Base-by-base conservation (phyloP, 2,329 filamentous ascomycete species). In the Cytospora piceae region DNA sequence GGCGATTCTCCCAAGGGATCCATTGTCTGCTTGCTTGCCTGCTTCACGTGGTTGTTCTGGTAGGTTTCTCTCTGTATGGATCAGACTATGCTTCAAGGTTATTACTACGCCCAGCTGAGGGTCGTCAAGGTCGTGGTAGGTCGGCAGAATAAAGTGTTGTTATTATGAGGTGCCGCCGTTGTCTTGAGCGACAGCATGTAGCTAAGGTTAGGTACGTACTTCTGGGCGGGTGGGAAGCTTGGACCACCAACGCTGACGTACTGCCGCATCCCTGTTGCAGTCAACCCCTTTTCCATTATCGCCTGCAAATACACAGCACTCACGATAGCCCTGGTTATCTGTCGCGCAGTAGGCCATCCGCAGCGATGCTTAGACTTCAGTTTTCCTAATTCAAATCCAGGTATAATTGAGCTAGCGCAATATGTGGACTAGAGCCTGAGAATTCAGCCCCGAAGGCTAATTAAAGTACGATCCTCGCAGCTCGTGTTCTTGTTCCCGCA, bases 1-100 rank as follows among this genome's bases (percentile, higher is more conserved):
- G 83, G 83, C 62, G 82, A 83, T 72, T 85, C 81, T 74, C 82
- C 81, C 68, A 83, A 77, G 58, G 74, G 74, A 70, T 83, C 82
- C 82, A 83, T 83, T 65, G 37, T 53, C 34, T 52, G 29, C 6
- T 39, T 34, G 12, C 46, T 49, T 49, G 46, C 46, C n/a, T 22
- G 46, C 46, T 15, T 7, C 27, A 29, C 15, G 5, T 51, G 17
- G n/a, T 34, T 34, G n/a, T 15, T 27, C 3, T 2, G 22, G 32
- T 24, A 37, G n/a, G 0, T 24, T 20, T 6, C 20, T 54, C 24
- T 49, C 46, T 8, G 46, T 49, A n/a, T 11, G 34, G 27, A 15
- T 31, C 31, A 17, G 32, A n/a, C 12, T 58, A 27, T 39, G 34
- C 14, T 34, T 58, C 20, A 20, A 15, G 27, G 5, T 3, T 20